Conservation (phyloP, 108 stramenopile species). For the Nitzschia inconspicua region DNA sequence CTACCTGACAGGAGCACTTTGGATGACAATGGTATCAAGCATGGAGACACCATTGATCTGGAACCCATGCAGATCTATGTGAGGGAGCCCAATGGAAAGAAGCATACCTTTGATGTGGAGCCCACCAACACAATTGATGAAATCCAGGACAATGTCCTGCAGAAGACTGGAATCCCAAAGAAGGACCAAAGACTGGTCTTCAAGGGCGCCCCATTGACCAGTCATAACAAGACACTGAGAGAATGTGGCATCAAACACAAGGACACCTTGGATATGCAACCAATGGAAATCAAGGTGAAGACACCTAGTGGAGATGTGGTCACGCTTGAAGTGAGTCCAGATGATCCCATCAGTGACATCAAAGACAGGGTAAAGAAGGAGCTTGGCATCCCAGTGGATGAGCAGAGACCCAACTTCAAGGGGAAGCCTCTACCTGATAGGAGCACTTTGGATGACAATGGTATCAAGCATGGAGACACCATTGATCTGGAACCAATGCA, state of each 20-base stretch:
- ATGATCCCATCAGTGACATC: slow-evolving; percentile 8
- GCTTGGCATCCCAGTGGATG: slow-evolving; percentile 7
- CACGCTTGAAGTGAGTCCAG: slow-evolving; percentile 3
- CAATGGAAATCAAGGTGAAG: slow-evolving; percentile 11
- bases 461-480: slow-evolving; percentile 17
- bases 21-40: slow-evolving; percentile 10
- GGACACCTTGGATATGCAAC: slow-evolving; percentile 6
- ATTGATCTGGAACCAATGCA: slow-evolving; percentile 30
- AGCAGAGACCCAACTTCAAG: slow-evolving; percentile 7
- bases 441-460: slow-evolving; percentile 3
- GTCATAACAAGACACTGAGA: neutral
- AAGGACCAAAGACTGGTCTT: slow-evolving; percentile 14
- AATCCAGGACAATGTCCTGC: slow-evolving; percentile 5
- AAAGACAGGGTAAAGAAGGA: slow-evolving; percentile 4
- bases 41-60: slow-evolving; percentile 11
- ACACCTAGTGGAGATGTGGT: slow-evolving; percentile 2
- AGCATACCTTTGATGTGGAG: slow-evolving; percentile 7
- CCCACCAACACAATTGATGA: slow-evolving; percentile 2
- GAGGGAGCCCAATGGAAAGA: slow-evolving; percentile 3
- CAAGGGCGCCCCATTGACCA: slow-evolving; percentile 2
- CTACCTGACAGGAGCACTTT: slow-evolving; percentile 9
- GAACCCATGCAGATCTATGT: slow-evolving; percentile 27
- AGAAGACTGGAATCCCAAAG: slow-evolving; percentile 1
- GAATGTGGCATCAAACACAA: slow-evolving; percentile 11
- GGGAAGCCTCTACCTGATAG: slow-evolving; percentile 2